Conservation (phyloP, 1,139 yeast species). For the Suhomyces yuchorum region DNA sequence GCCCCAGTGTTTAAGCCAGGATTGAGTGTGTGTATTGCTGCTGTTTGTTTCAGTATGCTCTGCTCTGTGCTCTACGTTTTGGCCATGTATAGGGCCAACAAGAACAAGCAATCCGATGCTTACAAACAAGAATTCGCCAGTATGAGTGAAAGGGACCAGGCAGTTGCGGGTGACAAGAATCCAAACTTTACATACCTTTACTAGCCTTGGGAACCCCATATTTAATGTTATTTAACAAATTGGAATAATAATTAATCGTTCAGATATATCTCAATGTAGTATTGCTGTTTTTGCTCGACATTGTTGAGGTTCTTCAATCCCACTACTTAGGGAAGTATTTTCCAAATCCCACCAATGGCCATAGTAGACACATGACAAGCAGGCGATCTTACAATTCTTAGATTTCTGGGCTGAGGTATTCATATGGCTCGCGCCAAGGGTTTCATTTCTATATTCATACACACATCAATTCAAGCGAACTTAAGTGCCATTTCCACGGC, state of each 20-base stretch:
- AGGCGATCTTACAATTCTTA: too few species aligned
- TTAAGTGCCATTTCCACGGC: constrained; percentile 94
- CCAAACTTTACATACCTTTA: constrained; percentile 56
- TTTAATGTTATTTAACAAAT: too few species aligned
- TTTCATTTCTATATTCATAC: background rate
- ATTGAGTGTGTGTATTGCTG: constrained; percentile 54
- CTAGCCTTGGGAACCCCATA: constrained; percentile 17
- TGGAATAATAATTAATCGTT: too few species aligned
- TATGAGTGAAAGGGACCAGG: constrained; percentile 47
- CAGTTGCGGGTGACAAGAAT: constrained; percentile 63
- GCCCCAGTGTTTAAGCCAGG: constrained; percentile 65
- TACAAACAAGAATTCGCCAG: constrained; percentile 48
- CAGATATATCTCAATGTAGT: too few species aligned
- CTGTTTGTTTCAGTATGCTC: constrained; percentile 52
- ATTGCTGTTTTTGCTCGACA: too few species aligned
- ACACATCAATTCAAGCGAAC: constrained; percentile 21
- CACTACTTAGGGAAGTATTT: too few species aligned
- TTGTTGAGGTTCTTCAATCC: too few species aligned
- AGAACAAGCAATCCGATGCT: constrained; percentile 37
- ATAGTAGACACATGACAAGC: too few species aligned
- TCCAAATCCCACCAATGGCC: too few species aligned
- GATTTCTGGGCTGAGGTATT: too few species aligned
- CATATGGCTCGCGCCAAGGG: too few species aligned
- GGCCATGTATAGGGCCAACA: constrained; percentile 42
- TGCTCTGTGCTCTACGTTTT: constrained; percentile 48